Evolutionary conservation across 2,329 filamentous ascomycete genomes (phyloP), one percentile per base, ranked within the genome.

Genomic region (Epichloe scottii): DNA sequence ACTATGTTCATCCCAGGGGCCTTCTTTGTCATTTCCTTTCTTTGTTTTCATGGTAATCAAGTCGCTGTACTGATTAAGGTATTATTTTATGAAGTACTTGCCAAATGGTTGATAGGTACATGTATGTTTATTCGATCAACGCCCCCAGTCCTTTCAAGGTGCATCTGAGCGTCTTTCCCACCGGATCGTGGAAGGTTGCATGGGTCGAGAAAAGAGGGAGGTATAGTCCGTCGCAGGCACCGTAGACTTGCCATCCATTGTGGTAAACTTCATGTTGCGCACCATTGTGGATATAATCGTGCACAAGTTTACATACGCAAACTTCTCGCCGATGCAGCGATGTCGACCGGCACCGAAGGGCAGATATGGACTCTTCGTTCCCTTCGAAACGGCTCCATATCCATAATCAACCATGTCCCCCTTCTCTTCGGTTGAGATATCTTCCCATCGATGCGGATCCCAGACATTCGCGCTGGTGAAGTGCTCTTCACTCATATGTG

Each of bases 261-360:
- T 84, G 46, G 62, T 67, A 43, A 87, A 71, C 61, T 74, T 78
- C 60, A 87, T 76, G 46, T 79, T 69, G 11, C 82, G 69, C 10
- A 87, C 75, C 53, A 87, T 64, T 0, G 75, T 79, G 0, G 76
- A 74, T 23, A 87, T 66, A 54, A 88, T 86, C 8, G 79, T 79
- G 15, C 75, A 74, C 41, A 88, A 63, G 60, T 88, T 84, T 43
- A 85, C 66, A 58, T 87, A 87, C 0, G 91, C 91, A 67, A 96
- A 97, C 63, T 95, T 89, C 75, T 97, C 91, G 58, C 91, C 91
- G 63, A 97, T 96, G 70, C 91, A 97, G 57, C 91, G 78, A 70
- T 97, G 91, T 58, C 91, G 78, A 42, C 91, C 91, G 33, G 90
- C 91, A 53, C 91, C 91, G 63, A 97, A 97, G 2, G 91, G 91